These are phyloP conservation scores for Gonium pectorale DNA, from an alignment of 139 green algal genomes.

Conservation along the genomic window DNA sequence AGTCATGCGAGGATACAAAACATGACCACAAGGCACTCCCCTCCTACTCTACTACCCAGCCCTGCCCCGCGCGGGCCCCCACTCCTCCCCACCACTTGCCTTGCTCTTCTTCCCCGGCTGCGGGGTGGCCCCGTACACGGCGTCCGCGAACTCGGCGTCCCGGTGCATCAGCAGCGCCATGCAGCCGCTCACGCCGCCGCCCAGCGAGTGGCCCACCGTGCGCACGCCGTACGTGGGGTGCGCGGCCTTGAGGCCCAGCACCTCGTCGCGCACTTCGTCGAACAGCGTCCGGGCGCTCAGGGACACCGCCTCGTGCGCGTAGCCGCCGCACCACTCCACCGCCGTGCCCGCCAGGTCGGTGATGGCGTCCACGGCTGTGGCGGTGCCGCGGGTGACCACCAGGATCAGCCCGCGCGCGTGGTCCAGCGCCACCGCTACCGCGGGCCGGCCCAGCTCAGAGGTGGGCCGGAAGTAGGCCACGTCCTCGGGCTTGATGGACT, in stretches of 20 bases:
- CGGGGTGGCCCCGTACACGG: neutral
- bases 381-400: neutral
- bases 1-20: too few species aligned
- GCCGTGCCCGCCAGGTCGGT: neutral
- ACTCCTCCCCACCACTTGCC: too few species aligned
- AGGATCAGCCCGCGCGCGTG: slow-evolving; percentile 1
- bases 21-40: too few species aligned
- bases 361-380: neutral
- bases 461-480: neutral
- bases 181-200: neutral
- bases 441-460: neutral
- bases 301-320: neutral
- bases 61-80: too few species aligned
- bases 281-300: neutral
- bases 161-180: slow-evolving; percentile 7
- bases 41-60: too few species aligned
- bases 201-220: slow-evolving; percentile 11
- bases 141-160: neutral
- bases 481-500: neutral
- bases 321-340: neutral
- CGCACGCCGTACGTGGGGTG: neutral
- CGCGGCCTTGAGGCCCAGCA: neutral
- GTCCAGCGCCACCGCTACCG: neutral
- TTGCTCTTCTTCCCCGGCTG: slow-evolving; percentile 5
- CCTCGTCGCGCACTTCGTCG: neutral